Base-by-base conservation (phyloP, 2,329 filamentous ascomycete genomes). In the Neofusicoccum laricinum region DNA sequence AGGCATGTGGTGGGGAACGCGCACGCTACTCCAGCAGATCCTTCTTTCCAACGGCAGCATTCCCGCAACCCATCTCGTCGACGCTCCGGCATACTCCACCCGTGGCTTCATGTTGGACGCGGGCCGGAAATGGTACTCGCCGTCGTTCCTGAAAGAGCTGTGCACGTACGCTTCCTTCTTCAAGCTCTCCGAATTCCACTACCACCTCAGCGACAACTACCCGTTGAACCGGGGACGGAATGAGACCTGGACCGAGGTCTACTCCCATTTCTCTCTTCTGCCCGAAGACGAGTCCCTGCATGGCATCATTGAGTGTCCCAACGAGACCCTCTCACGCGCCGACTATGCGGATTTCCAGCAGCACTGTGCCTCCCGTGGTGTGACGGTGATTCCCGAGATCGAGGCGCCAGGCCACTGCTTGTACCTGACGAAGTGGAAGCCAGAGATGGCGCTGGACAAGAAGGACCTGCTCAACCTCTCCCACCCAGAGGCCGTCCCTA, bases 121-220 rank as follows among this genome's bases (percentile, higher is more conserved):
- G 0, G 78, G 79, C 12, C 73, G 79, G 11, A 81, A 81, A 64
- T 81, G 77, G 77, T 81, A 81, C 66, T 66, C 74, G 2, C 71
- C 74, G 0, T 68, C 71, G 1, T 81, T 81, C 50, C 72, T 81
- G 30, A 78, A 79, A 61, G 78, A 80, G 21, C 68, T 80, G 19
- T 81, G 79, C 71, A 79, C 77, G 30, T 81, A 80, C 62, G 77
- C 76, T 1, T 78, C 76, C 14, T 80, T 80, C 69, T 83, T 82
- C 73, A 83, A 81, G 69, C 73, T 82, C 69, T 79, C 76, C 12
- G 80, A 82, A 67, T 82, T 83, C 57, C 81, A 83, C 64, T 81
- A 82, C 66, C 81, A 83, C 67, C 77, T 78, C 6, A 81, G 79
- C 68, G 81, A 83, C 70, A 82, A 83, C 66, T 81, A 81, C 65